These are phyloP conservation scores for Calocybe indica DNA, from an alignment of 768 basidiomycete species.

Conservation along the genomic window DNA sequence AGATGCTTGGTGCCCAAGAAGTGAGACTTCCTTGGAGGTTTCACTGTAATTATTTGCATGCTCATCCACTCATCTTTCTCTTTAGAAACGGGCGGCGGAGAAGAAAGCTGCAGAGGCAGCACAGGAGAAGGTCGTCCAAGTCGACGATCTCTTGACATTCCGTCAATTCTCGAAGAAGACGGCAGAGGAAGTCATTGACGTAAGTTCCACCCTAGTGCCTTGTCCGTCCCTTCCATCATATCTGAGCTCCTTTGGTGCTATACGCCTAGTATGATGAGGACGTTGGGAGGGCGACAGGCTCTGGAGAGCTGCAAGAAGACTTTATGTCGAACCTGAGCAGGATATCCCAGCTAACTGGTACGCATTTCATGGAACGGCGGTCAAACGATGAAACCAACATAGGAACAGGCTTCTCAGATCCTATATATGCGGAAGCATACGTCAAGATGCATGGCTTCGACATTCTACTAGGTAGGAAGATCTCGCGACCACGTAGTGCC, in stretches of 20 bases:
- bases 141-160: slow-evolving; percentile 90
- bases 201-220: slow-evolving; percentile 21
- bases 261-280: slow-evolving; percentile 75
- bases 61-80: not conserved
- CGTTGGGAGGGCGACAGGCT: slow-evolving; percentile 83
- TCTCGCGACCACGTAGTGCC: not conserved
- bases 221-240: not conserved
- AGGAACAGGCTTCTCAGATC: slow-evolving; percentile 84
- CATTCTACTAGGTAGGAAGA: slow-evolving; percentile 71
- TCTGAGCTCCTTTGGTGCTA: slow-evolving; percentile 3
- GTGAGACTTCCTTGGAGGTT: slow-evolving; percentile 27
- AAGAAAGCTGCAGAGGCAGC: slow-evolving; percentile 78
- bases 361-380: slow-evolving; percentile 6
- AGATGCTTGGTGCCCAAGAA: slow-evolving; percentile 96
- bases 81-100: slow-evolving; percentile 82
- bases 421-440: slow-evolving; percentile 96
- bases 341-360: slow-evolving; percentile 90
- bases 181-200: slow-evolving; percentile 72
- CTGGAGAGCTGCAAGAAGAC: slow-evolving; percentile 80
- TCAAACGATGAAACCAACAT: not conserved
- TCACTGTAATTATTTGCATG: not conserved
- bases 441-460: slow-evolving; percentile 98
- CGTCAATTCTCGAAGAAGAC: slow-evolving; percentile 94
- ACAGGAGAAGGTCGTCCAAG: slow-evolving; percentile 70
- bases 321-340: slow-evolving; percentile 91